Evolutionary conservation across 805 yeast species (phyloP), one percentile per base, ranked within the genome.

Genomic region (Kuraishia borneana): DNA sequence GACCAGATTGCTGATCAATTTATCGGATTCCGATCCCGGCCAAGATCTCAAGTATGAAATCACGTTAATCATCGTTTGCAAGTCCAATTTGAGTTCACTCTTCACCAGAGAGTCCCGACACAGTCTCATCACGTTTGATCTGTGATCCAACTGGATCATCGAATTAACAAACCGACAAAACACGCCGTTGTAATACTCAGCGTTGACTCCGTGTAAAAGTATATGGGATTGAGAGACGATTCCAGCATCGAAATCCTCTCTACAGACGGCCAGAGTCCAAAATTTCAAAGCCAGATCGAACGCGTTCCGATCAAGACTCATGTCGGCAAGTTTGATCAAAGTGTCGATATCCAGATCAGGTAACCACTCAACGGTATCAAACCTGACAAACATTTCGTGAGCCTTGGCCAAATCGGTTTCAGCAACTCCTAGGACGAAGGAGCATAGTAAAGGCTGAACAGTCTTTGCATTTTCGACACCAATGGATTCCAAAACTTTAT

Each of bases 401-500:
- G 59, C 51, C n/a, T 40, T 37, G 4, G 29, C 26, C 6, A 59
- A 52, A 22, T 47, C 42, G 16, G 18, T 18, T 16, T 39, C 18
- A 14, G 44, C 39, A 6, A 50, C 47, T 2, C 54, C 51, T 35
- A 47, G 39, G 23, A 57, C 30, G 34, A 36, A 58, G 22, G 47
- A 33, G 7, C 60, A 49, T 12, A 58, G 32, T 21, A 56, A 30
- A 4, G 38, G 36, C 34, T 13, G 25, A n/a, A 41, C 26, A 6
- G 8, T 12, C 16, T 8, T 10, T 12, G 28, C 32, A 7, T 28
- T 30, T 18, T 54, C 53, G 17, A 51, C 45, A 44, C 60, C 61
- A 43, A 63, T 63, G 30, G 70, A 68, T 0, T 60, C 43, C 28
- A 79, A 50, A 5, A 78, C 58, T 27, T 63, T 58, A 46, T 79